A percentile compares a stretch with the other conserved stretches of the same genome.
phyloP scores from a whole-genome alignment of 2,329 filamentous ascomycete genomes.

The Cadophora sp. region DNA sequence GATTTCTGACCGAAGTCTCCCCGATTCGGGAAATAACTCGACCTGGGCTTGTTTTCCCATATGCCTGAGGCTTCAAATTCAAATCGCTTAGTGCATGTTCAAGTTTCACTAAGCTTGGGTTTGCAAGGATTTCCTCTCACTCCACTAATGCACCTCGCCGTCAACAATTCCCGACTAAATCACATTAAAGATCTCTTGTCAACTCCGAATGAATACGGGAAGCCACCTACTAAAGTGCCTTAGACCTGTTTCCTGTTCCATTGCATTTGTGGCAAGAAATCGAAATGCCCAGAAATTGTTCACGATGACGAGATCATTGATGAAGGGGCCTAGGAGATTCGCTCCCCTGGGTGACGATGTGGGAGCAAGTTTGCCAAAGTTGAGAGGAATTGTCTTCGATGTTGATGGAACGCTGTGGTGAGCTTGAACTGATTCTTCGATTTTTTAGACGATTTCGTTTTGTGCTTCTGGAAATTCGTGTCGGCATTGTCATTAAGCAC shows the following conservation, averaged over 20 bases:
- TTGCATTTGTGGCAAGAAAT: background rate
- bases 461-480: background rate
- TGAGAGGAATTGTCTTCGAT: conserved; percentile 80
- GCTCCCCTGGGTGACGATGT: conserved; percentile 55
- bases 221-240: background rate
- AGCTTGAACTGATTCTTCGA: conserved; percentile 44
- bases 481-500: background rate
- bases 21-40: no score
- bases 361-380: conserved; percentile 47
- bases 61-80: no score
- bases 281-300: conserved; percentile 18
- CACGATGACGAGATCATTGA: conserved; percentile 34
- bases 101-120: no score
- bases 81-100: no score
- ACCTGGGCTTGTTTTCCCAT: no score
- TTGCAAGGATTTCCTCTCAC: no score
- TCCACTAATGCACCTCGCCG: no score
- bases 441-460: background rate
- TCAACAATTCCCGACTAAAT: background rate
- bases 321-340: conserved; percentile 52
- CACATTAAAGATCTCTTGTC: background rate
- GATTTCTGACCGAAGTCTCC: no score
- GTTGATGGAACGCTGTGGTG: conserved; percentile 95
- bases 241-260: no score
- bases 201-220: background rate